phyloP scores from a whole-genome alignment of 2,329 filamentous ascomycete genomes.

The Fusarium stilboides region DNA sequence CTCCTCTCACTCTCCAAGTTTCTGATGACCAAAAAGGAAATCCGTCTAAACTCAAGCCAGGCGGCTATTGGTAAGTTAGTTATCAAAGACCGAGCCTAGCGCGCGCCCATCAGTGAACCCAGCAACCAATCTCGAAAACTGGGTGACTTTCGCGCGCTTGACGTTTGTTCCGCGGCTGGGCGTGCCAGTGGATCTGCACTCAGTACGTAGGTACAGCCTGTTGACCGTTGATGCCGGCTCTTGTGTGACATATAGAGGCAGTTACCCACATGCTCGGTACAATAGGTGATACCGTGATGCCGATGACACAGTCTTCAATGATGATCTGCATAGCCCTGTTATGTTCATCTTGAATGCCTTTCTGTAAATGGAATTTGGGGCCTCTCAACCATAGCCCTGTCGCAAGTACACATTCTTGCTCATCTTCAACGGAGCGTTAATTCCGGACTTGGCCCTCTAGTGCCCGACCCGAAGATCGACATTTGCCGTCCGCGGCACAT shows the following conservation, averaged over 20 bases:
- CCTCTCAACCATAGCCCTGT: conserved; percentile 18
- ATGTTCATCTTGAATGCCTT: conserved; percentile 30
- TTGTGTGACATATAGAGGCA: conserved; percentile 31
- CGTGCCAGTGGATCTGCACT: conserved; percentile 15
- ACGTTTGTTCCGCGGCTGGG: conserved; percentile 37
- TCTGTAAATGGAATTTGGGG: conserved; percentile 22
- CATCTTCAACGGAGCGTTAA: conserved; percentile 38
- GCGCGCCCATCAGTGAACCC: conserved; percentile 18
- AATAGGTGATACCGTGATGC: conserved; percentile 19
- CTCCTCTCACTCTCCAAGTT: conserved; percentile 8
- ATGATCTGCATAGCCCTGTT: conserved; percentile 22
- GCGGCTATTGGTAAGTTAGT: conserved; percentile 43
- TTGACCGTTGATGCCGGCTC: conserved; percentile 31
- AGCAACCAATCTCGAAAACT: conserved; percentile 27
- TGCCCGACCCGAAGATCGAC: conserved; percentile 47
- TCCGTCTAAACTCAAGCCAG: conserved; percentile 42
- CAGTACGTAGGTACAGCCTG: conserved; percentile 5
- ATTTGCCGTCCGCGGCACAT: conserved; percentile 50
- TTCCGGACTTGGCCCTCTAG: conserved; percentile 42
- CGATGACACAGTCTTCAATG: not conserved
- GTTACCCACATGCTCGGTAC: conserved; percentile 23
- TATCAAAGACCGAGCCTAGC: conserved; percentile 33
- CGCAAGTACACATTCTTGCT: conserved; percentile 4
- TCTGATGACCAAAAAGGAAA: conserved; percentile 45
- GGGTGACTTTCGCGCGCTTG: conserved; percentile 42